These are phyloP conservation scores for Cyamopsis tetragonoloba DNA, from an alignment of 306 rosid genomes.

Conservation along the genomic window DNA sequence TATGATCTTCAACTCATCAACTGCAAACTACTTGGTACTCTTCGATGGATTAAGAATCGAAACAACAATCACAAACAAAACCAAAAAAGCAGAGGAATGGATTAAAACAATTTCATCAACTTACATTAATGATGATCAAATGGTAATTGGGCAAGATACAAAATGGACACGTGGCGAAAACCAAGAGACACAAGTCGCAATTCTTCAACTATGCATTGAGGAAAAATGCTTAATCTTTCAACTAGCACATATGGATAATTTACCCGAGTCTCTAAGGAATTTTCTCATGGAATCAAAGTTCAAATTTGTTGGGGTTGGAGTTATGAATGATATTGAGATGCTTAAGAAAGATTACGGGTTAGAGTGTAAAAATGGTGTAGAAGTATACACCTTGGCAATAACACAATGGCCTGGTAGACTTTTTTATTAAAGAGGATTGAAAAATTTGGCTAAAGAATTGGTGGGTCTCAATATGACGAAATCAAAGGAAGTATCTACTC, in stretches of 20 bases:
- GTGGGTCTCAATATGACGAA: conserved; percentile 26
- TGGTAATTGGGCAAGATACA: conserved; percentile 19
- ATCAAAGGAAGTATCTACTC: background rate
- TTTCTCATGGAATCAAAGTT: background rate
- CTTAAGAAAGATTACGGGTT: conserved; percentile 6
- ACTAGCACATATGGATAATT: background rate
- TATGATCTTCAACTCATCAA: background rate
- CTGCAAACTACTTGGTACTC: background rate
- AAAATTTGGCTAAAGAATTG: conserved; percentile 19
- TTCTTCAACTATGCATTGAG: conserved; percentile 23
- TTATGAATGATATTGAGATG: background rate
- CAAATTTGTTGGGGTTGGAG: conserved; percentile 28
- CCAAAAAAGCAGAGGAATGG: conserved; percentile 12
- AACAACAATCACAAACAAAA: conserved; percentile 19
- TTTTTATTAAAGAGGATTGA: background rate
- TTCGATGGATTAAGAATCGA: conserved; percentile 12
- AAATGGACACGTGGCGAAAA: conserved; percentile 17
- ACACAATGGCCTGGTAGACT: background rate
- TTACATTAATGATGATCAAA: background rate
- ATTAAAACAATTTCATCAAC: background rate
- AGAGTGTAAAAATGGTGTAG: background rate
- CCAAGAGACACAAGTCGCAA: background rate
- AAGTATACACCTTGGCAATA: conserved; percentile 4
- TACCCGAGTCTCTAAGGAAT: background rate
- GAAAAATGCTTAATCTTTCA: conserved; percentile 27